Base-by-base conservation (phyloP, 1,284 basidiomycete genomes). In the Coniferiporia sulphurascens region DNA sequence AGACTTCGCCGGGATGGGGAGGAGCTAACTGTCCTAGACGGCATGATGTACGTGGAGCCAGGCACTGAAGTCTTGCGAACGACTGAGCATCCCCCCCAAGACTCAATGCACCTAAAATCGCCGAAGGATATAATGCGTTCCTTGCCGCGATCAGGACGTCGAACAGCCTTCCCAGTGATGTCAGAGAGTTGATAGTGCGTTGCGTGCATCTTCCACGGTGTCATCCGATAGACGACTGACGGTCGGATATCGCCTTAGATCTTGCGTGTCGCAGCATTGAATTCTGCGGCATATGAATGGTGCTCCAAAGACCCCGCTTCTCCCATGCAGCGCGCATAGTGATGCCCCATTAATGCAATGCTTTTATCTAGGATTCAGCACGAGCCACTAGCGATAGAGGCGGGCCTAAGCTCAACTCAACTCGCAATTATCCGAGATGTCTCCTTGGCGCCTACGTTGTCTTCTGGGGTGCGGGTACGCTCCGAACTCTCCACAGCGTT, bases 221-320 rank as follows among this genome's bases (percentile, higher is more conserved):
- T 48, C 38, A 55, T 38, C 52, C 8, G 45, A 34, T 59, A 12
- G 27, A n/a, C 21, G 19, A 51, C 48, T 58, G 32, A 56, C 15
- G 10, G 22, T 13, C 45, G 22, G 17, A 9, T 48, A 41, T 49
- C 27, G 54, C 48, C 2, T 50, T 21, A 82, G 80, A 82, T 82
- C 55, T 69, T 82, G 32, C 73, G 81, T 8, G 76, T 83, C 15
- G 81, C 80, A 22, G 81, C 78, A 0, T 66, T 78, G 17, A 84
- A 83, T 63, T 64, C 71, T 36, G 81, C 81, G 17, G 72, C 74
- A 8, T 84, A 78, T 58, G 81, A 83, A 68, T 84, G 82, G 64
- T 63, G 59, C 27, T 62, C 27, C 34, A 15, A 15, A 7, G 12
- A 45, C 32, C 35, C 13, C 21, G 1, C 35, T 17, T 22, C 44